phyloP scores from a whole-genome alignment of 1,284 basidiomycete genomes.

The Stygiomarasmius scandens region DNA sequence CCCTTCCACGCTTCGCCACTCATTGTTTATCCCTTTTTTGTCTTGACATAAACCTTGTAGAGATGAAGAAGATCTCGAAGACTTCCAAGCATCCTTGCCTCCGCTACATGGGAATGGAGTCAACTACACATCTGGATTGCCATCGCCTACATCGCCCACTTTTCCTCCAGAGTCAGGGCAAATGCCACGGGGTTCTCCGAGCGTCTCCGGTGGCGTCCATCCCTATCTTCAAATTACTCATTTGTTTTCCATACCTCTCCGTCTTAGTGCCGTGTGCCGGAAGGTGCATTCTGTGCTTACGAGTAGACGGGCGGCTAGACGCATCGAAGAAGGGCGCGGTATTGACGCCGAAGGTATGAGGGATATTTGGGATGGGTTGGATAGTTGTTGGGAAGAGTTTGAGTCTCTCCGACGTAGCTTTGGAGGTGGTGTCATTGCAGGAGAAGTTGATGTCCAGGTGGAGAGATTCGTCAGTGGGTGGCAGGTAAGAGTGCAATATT shows the following conservation, averaged over 20 bases:
- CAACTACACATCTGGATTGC: conserved; percentile 27
- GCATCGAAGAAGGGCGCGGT: conserved; percentile 47
- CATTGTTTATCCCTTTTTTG: conserved; percentile 27
- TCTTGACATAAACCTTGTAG: too few relatives aligned
- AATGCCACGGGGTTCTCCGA: conserved; percentile 4
- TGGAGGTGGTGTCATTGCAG: conserved; percentile 38
- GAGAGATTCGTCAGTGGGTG: conserved; percentile 70
- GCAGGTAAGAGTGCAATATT: conserved; percentile 50
- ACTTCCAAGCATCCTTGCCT: conserved; percentile 70
- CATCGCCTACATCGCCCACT: conserved; percentile 36
- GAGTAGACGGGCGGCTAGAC: conserved; percentile 66
- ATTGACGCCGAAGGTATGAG: conserved; percentile 66
- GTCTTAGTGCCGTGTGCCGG: conserved; percentile 72
- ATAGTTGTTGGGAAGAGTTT: conserved; percentile 80
- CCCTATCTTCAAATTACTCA: conserved; percentile 32
- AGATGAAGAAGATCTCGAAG: conserved; percentile 67
- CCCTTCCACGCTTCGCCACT: too few relatives aligned
- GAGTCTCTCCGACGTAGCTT: conserved; percentile 57
- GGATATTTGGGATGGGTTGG: conserved; percentile 80
- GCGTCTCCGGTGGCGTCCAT: conserved; percentile 23
- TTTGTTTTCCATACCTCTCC: conserved; percentile 64
- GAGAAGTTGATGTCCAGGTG: conserved; percentile 53
- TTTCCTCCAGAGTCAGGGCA: conserved; percentile 9
- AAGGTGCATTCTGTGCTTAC: conserved; percentile 76
- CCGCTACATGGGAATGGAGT: conserved; percentile 32